Percentiles rank a stretch among this genome's conserved stretches.
These are phyloP conservation scores for Solanum piurae DNA, from an alignment of 257 asterid genomes.

Conservation along the genomic window DNA sequence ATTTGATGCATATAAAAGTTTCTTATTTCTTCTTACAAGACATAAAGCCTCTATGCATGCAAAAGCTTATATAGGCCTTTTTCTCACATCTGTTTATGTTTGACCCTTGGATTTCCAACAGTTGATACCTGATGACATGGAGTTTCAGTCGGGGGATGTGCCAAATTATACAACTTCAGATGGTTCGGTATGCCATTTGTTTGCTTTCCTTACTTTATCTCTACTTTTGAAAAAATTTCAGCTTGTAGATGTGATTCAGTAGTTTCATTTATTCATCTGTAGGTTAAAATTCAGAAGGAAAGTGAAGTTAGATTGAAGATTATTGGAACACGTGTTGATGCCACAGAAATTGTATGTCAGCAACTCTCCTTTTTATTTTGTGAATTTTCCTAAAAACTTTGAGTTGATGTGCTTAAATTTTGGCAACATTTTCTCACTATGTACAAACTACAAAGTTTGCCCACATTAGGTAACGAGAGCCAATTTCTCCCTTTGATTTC, in stretches of 20 bases:
- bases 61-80: neutral
- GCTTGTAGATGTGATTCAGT: neutral
- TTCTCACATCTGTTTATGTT: neutral
- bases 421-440: neutral
- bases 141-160: slow-evolving; percentile 87
- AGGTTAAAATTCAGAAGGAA: slow-evolving; percentile 40
- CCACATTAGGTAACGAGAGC: neutral
- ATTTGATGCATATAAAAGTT: neutral
- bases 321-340: slow-evolving; percentile 48
- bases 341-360: slow-evolving; percentile 72
- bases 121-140: slow-evolving; percentile 98
- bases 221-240: neutral
- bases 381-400: neutral
- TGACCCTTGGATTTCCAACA: slow-evolving; percentile 5
- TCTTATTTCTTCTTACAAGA: neutral
- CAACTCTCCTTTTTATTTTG: neutral
- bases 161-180: slow-evolving; percentile 95
- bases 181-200: slow-evolving; percentile 30
- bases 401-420: neutral
- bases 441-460: neutral
- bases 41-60: neutral
- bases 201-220: neutral
- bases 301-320: slow-evolving; percentile 40
- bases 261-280: neutral
- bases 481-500: neutral